A percentile compares a stretch with the other conserved stretches of the same genome.
phyloP scores from a whole-genome alignment of 805 yeast species.

The Starmerella sp. region DNA sequence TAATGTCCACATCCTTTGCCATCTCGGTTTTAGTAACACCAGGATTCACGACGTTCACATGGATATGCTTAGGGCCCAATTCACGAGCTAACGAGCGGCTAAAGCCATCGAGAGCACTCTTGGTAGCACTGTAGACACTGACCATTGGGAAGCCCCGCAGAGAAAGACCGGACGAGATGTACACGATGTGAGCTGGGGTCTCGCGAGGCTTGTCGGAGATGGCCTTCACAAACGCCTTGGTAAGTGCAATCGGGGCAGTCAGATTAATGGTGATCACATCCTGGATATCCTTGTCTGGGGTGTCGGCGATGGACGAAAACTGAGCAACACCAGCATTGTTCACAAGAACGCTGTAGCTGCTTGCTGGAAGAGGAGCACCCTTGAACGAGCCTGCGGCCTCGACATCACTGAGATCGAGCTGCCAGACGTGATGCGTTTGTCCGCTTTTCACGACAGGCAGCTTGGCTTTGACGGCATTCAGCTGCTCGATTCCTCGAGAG shows the following conservation, averaged over 20 bases:
- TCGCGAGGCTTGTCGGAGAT: conserved; percentile 28
- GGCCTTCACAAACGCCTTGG: conserved; percentile 40
- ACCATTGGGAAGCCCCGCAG: conserved; percentile 40
- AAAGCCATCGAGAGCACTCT: conserved; percentile 58
- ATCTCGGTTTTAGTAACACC: conserved; percentile 61
- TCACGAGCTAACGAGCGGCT: conserved; percentile 51
- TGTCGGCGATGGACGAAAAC: conserved; percentile 37
- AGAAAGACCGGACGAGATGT: conserved; percentile 54
- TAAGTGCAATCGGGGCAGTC: conserved; percentile 46
- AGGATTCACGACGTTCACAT: conserved; percentile 58
- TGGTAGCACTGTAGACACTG: conserved; percentile 55
- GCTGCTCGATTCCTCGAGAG: conserved; percentile 36
- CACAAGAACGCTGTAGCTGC: conserved; percentile 24
- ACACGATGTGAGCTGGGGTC: conserved; percentile 37
- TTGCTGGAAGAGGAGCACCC: conserved; percentile 33
- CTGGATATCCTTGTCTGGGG: conserved; percentile 32
- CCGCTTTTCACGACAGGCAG: conserved; percentile 11
- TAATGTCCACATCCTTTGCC: conserved; percentile 22
- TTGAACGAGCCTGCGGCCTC: conserved; percentile 1
- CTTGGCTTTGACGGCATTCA: conserved; percentile 27
- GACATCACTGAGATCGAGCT: conserved; percentile 14
- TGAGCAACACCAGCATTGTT: conserved; percentile 54
- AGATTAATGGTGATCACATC: conserved; percentile 41
- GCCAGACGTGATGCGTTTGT: conserved; percentile 16
- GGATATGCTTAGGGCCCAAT: conserved; percentile 38